Conservation (phyloP, 2,329 filamentous ascomycete species). For the Blastomyces percursus region DNA sequence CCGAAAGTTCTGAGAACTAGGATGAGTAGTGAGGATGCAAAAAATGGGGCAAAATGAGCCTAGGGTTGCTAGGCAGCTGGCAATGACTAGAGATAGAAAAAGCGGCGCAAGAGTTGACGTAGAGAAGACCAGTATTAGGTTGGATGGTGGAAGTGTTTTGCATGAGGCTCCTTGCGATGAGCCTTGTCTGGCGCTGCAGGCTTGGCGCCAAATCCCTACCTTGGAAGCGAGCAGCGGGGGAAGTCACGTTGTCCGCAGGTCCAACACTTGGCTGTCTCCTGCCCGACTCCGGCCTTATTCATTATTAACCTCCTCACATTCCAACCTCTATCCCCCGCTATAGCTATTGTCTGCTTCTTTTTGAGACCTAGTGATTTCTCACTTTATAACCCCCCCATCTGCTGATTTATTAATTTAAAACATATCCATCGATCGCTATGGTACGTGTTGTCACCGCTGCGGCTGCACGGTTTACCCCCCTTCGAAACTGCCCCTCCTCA, state of each 20-base stretch:
- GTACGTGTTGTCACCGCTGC: neutral
- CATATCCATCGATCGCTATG: slow-evolving; percentile 2
- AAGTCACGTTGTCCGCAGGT: slow-evolving; percentile 5
- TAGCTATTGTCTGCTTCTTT: neutral
- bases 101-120: neutral
- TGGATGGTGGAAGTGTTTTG: too few species aligned
- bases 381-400: neutral
- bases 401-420: neutral
- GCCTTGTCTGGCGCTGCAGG: neutral
- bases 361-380: neutral
- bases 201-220: slow-evolving; percentile 1
- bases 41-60: slow-evolving; percentile 18
- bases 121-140: neutral
- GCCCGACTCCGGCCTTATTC: neutral
- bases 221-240: slow-evolving; percentile 4
- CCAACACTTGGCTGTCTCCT: neutral
- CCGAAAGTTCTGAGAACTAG: too few species aligned
- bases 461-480: neutral
- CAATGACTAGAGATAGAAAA: slow-evolving; percentile 28
- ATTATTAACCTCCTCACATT: neutral
- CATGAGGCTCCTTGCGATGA: neutral
- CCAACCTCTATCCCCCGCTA: neutral
- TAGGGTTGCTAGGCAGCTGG: slow-evolving; percentile 21
- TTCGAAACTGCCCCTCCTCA: neutral
- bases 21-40: too few species aligned